phyloP scores from a whole-genome alignment of 192 early-diverging fungal species.

The Rhizoclosmatium globosum region DNA sequence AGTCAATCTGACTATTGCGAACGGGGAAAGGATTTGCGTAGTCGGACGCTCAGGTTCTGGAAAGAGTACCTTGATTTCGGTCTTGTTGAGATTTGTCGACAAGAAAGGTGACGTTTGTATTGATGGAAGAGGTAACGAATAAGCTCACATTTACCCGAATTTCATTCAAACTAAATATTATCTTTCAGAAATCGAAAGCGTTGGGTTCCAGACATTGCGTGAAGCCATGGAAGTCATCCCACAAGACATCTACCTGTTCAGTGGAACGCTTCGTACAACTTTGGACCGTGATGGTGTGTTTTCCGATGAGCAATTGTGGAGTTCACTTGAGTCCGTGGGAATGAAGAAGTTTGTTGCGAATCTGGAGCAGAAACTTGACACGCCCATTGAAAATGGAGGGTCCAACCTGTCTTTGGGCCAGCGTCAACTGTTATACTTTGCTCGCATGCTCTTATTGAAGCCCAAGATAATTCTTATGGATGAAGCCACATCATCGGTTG shows the following conservation, averaged over 20 bases:
- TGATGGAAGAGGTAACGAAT: constrained; percentile 66
- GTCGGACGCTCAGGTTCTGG: constrained; percentile 64
- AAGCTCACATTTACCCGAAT: constrained; percentile 37
- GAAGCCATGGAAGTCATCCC: constrained; percentile 60
- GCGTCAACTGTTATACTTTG: constrained; percentile 65
- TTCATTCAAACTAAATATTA: constrained; percentile 7
- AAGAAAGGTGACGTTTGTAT: constrained; percentile 61
- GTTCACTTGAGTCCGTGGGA: constrained; percentile 62
- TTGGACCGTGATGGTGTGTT: constrained; percentile 69
- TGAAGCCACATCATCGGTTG: constrained; percentile 53
- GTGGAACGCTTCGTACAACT: constrained; percentile 65
- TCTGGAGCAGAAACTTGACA: constrained; percentile 69
- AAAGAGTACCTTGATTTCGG: constrained; percentile 52
- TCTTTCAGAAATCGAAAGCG: constrained; percentile 42
- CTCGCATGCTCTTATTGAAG: constrained; percentile 38
- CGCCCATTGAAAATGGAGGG: constrained; percentile 72
- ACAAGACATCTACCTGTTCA: constrained; percentile 64
- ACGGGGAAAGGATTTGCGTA: constrained; percentile 59
- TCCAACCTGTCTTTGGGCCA: constrained; percentile 80
- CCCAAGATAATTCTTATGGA: constrained; percentile 48
- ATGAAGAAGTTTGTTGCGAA: constrained; percentile 69
- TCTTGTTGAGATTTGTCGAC: constrained; percentile 67
- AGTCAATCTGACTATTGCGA: constrained; percentile 48
- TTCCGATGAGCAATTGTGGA: constrained; percentile 78
- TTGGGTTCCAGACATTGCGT: constrained; percentile 56